A percentile compares a stretch with the other conserved stretches of the same genome.
Conservation (phyloP, 306 rosid genomes). For the Gastrolobium bilobum region DNA sequence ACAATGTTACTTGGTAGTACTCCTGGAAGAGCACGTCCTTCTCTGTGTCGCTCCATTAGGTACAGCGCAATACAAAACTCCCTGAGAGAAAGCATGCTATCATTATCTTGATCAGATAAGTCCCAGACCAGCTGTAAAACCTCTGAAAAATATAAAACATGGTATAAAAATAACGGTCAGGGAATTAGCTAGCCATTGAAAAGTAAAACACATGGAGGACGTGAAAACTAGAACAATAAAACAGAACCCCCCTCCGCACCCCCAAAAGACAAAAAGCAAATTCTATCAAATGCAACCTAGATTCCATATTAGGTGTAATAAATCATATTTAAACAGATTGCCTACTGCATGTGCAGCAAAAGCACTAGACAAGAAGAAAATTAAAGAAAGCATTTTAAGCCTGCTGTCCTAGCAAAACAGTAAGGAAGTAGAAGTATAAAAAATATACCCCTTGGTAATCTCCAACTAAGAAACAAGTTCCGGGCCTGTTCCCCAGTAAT, state of each 20-base stretch:
- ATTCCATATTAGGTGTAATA: neutral
- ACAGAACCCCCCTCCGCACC: neutral
- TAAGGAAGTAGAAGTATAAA: conserved; percentile 23
- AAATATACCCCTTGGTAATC: conserved; percentile 88
- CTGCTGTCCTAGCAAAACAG: conserved; percentile 40
- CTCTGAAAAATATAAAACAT: conserved; percentile 77
- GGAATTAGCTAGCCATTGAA: conserved; percentile 43
- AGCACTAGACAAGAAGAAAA: conserved; percentile 38
- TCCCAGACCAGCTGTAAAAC: conserved; percentile 99
- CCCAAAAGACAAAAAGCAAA: neutral
- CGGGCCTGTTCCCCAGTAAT: conserved; percentile 96
- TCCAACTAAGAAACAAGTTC: conserved; percentile 94
- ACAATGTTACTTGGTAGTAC: conserved; percentile 76
- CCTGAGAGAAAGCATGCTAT: conserved; percentile 97
- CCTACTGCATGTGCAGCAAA: neutral
- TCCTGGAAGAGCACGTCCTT: conserved; percentile 88
- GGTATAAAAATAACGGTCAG: conserved; percentile 56
- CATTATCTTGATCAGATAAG: conserved; percentile 97
- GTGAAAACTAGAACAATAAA: conserved; percentile 22
- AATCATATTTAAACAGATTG: conserved; percentile 14
- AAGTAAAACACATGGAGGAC: conserved; percentile 4
- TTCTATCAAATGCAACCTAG: conserved; percentile 37
- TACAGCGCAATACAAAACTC: conserved; percentile 95
- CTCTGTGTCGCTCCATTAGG: conserved; percentile 96
- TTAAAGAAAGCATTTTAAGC: neutral